phyloP scores from a whole-genome alignment of 441 rosid species.

The Brassica balearica region DNA sequence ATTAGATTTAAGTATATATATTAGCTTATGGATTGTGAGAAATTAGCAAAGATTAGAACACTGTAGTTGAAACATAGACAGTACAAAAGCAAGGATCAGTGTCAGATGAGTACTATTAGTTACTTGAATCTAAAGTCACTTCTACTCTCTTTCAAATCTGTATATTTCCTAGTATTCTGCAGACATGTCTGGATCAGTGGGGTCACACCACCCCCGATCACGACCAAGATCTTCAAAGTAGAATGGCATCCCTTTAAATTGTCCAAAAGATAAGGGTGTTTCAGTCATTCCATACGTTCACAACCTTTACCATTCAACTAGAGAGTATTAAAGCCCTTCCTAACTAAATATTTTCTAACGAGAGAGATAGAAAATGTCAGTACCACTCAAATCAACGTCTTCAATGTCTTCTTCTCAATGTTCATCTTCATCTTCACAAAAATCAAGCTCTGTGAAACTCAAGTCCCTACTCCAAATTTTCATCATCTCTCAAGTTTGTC shows the following conservation, averaged over 20 bases:
- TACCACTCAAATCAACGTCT: conserved; percentile 52
- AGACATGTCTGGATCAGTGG: conserved; percentile 43
- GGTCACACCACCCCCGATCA: conserved; percentile 43
- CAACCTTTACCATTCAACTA: conserved; percentile 20
- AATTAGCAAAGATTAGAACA: conserved; percentile 30
- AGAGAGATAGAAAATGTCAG: conserved; percentile 38
- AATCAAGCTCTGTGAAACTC: conserved; percentile 59
- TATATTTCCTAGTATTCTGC: conserved; percentile 41
- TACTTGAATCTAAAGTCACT: conserved; percentile 49
- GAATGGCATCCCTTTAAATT: conserved; percentile 51
- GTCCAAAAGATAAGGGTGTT: conserved; percentile 52
- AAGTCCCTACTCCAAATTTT: conserved; percentile 65
- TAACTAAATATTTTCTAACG: conserved; percentile 25
- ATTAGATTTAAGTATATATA: not conserved
- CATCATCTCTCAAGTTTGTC: conserved; percentile 57
- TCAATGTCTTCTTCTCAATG: conserved; percentile 45
- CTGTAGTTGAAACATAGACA: conserved; percentile 29
- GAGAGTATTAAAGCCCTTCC: conserved; percentile 31
- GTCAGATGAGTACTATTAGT: conserved; percentile 38
- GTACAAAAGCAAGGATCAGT: conserved; percentile 41
- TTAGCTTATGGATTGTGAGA: conserved; percentile 7
- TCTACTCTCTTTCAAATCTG: conserved; percentile 39
- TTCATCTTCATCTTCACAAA: conserved; percentile 48
- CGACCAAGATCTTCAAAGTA: conserved; percentile 36
- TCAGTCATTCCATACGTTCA: conserved; percentile 46